Evolutionary conservation across 106 monocot species (phyloP).

Genomic region (Chionographis japonica): DNA sequence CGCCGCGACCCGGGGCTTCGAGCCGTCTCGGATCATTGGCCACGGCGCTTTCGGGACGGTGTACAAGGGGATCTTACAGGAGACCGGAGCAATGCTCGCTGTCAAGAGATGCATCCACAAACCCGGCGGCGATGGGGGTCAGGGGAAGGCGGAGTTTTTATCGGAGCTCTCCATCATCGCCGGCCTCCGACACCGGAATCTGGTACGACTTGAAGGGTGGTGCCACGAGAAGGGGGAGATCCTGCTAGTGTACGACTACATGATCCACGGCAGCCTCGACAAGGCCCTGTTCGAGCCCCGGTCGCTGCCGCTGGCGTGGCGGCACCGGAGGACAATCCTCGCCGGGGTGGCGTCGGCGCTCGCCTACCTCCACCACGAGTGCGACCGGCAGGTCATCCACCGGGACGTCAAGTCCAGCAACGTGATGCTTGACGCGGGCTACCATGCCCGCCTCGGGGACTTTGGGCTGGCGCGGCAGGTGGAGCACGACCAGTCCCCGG

Average conservation of each 20-base stretch:
- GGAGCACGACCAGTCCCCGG: constrained; percentile 79
- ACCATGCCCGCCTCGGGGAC: constrained; percentile 86
- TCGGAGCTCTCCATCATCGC: constrained; percentile 98
- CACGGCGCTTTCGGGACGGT: constrained; percentile 94
- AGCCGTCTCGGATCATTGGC: constrained; percentile 66
- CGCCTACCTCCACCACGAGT: constrained; percentile 94
- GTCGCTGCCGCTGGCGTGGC: constrained; percentile 46
- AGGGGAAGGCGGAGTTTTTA: constrained; percentile 65
- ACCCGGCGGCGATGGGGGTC: constrained; percentile 13
- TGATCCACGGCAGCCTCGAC: constrained; percentile 93
- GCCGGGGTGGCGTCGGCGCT: constrained; percentile 87
- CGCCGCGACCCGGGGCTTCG: constrained; percentile 60
- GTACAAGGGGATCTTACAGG: constrained; percentile 86
- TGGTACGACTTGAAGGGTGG: constrained; percentile 81
- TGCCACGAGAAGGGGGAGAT: constrained; percentile 94
- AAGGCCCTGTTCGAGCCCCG: constrained; percentile 60
- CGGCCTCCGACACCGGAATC: constrained; percentile 85
- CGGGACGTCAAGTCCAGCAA: constrained; percentile 99
- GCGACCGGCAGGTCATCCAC: constrained; percentile 95
- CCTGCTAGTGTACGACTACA: constrained; percentile 90
- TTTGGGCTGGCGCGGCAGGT: constrained; percentile 91
- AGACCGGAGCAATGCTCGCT: constrained; percentile 76
- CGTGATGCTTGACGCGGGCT: constrained; percentile 91
- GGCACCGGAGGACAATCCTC: constrained; percentile 65
- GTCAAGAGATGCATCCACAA: constrained; percentile 80